Percentiles rank a stretch among this genome's conserved stretches.
These are phyloP conservation scores for Aspergillus sp. DNA, from an alignment of 2,329 filamentous ascomycete species.

Conservation along the genomic window DNA sequence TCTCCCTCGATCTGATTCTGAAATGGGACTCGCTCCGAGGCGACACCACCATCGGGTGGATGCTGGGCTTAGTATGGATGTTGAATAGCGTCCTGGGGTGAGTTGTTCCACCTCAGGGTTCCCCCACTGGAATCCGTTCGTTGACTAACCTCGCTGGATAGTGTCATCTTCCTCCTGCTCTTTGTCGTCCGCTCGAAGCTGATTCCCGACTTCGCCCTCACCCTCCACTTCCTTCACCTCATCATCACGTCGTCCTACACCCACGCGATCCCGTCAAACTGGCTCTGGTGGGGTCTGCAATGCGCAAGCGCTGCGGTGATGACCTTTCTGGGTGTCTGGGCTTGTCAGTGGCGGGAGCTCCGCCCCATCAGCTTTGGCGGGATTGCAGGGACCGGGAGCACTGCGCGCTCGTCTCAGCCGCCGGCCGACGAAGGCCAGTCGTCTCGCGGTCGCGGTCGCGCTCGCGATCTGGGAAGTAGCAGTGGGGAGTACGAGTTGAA, in stretches of 20 bases:
- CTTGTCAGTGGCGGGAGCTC: slow-evolving; percentile 85
- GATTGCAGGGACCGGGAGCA: slow-evolving; percentile 20
- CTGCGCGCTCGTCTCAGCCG: slow-evolving; percentile 7
- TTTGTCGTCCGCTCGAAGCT: slow-evolving; percentile 88
- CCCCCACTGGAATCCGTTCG: not conserved
- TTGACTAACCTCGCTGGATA: slow-evolving; percentile 38
- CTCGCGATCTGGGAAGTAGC: slow-evolving; percentile 22
- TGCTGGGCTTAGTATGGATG: slow-evolving; percentile 65
- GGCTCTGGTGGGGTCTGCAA: slow-evolving; percentile 82
- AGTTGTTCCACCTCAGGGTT: slow-evolving; percentile 30
- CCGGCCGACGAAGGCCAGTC: slow-evolving; percentile 18
- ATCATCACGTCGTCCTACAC: slow-evolving; percentile 76
- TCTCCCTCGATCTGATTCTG: slow-evolving; percentile 58
- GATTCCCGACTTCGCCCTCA: slow-evolving; percentile 90
- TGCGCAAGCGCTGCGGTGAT: slow-evolving; percentile 60
- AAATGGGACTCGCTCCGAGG: slow-evolving; percentile 63
- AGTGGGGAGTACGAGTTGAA: slow-evolving; percentile 34
- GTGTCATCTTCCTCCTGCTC: slow-evolving; percentile 77
- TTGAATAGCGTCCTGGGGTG: slow-evolving; percentile 64
- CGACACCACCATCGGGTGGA: slow-evolving; percentile 69
- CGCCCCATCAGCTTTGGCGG: slow-evolving; percentile 82
- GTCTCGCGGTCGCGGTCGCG: slow-evolving; percentile 29
- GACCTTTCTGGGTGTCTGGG: slow-evolving; percentile 78
- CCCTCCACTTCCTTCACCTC: slow-evolving; percentile 80
- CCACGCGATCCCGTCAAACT: slow-evolving; percentile 68